Percentiles rank a stretch among this genome's conserved stretches.
phyloP scores from a whole-genome alignment of 2,329 filamentous ascomycete species.

The Aspergillus hortae region DNA sequence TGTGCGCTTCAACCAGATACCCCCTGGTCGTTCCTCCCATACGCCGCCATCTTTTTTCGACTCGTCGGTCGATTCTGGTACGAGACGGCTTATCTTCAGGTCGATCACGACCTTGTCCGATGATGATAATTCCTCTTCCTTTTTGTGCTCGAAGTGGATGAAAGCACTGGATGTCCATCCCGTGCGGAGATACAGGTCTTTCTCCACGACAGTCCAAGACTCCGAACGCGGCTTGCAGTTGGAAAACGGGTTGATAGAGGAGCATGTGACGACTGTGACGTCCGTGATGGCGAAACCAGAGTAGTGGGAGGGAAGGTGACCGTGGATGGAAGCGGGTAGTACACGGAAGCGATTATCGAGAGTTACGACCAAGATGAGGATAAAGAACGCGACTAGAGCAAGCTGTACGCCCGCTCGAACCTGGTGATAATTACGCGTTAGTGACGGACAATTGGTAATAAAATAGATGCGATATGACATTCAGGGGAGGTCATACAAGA shows the following conservation, averaged over 20 bases:
- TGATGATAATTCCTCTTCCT: slow-evolving; percentile 73
- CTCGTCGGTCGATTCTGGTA: slow-evolving; percentile 60
- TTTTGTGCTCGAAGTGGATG: slow-evolving; percentile 76
- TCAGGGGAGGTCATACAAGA: slow-evolving; percentile 29
- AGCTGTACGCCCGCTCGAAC: slow-evolving; percentile 72
- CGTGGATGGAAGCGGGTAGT: slow-evolving; percentile 79
- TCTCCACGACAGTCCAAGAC: slow-evolving; percentile 80
- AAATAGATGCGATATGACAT: neutral
- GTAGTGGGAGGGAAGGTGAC: slow-evolving; percentile 80
- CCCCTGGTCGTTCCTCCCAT: slow-evolving; percentile 75
- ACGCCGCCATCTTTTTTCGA: slow-evolving; percentile 55
- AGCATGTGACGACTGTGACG: slow-evolving; percentile 73
- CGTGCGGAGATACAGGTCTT: slow-evolving; percentile 77
- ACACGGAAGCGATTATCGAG: slow-evolving; percentile 87
- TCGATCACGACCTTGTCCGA: slow-evolving; percentile 79
- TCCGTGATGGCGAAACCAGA: slow-evolving; percentile 83
- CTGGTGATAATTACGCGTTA: slow-evolving; percentile 27
- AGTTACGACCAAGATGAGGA: slow-evolving; percentile 70
- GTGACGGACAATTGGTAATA: neutral
- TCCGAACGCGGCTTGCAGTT: slow-evolving; percentile 70
- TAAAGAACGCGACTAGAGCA: slow-evolving; percentile 60
- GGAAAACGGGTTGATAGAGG: slow-evolving; percentile 68
- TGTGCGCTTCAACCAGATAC: slow-evolving; percentile 78
- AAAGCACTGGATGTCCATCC: slow-evolving; percentile 75
- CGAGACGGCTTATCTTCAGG: slow-evolving; percentile 67